Evolutionary conservation across 1,284 basidiomycete species (phyloP).

Genomic region (Pyrrhoderma noxium): DNA sequence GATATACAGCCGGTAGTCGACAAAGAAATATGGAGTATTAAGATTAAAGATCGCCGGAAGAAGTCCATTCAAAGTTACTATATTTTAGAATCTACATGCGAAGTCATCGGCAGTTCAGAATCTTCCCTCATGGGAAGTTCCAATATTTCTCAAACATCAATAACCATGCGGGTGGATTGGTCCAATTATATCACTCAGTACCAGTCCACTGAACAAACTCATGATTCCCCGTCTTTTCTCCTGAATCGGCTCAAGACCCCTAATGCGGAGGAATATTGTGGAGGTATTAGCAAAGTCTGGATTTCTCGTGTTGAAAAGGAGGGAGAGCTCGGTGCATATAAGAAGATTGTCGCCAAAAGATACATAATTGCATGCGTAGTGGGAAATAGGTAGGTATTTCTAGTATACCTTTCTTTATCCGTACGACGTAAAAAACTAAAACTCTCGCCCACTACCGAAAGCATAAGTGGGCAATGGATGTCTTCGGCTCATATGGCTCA

Average conservation of each 20-base stretch:
- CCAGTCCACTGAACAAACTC: constrained; percentile 13
- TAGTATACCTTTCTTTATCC: neutral
- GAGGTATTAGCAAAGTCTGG: constrained; percentile 61
- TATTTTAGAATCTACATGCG: constrained; percentile 61
- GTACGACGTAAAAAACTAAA: neutral
- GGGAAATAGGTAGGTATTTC: constrained; percentile 48
- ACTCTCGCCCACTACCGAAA: constrained; percentile 27
- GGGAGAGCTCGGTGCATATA: constrained; percentile 35
- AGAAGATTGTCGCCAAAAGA: constrained; percentile 44
- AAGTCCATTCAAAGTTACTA: constrained; percentile 25
- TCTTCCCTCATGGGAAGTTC: neutral
- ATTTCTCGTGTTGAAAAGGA: constrained; percentile 37
- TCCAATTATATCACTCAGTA: constrained; percentile 41
- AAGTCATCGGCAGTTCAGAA: constrained; percentile 48
- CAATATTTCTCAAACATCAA: constrained; percentile 13
- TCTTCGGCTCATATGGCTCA: constrained; percentile 56
- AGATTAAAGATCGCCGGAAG: constrained; percentile 23
- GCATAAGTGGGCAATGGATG: constrained; percentile 61
- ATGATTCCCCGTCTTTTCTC: neutral
- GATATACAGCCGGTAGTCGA: constrained; percentile 45
- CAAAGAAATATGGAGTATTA: constrained; percentile 53
- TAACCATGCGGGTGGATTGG: constrained; percentile 53
- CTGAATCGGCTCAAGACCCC: constrained; percentile 42
- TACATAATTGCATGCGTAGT: constrained; percentile 63
- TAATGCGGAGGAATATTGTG: constrained; percentile 61